Evolutionary conservation across 371 early-diverging fungal species (phyloP), one percentile per base, ranked within the genome.

Genomic region (Lichtheimia hyalospora): DNA sequence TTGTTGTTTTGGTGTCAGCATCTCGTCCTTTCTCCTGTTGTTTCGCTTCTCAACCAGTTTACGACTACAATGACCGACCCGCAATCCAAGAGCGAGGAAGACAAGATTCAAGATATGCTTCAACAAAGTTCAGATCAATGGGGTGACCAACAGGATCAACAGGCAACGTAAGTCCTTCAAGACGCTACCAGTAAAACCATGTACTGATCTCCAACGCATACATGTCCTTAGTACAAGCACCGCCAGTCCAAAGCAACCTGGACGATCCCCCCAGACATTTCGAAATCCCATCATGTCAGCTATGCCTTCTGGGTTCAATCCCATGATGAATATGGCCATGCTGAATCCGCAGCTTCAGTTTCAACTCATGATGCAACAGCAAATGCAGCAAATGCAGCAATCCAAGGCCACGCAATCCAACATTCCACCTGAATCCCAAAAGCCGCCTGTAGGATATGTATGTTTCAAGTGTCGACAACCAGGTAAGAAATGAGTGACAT

Each of bases 401-500:
- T 27, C 58, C 18, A 53, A 64, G 41, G 66, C 57, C 14, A 21
- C 18, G 21, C 56, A 58, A 23, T 60, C 73, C 5, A 73, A 62
- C 34, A 72, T 81, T 50, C 81, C 81, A 18, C 73, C 81, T 23
- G 76, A 74, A 57, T 58, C 70, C 6, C 81, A 81, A 46, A 70
- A 71, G 54, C 81, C 81, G 28, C 81, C 78, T 51, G 65, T 68
- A 14, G 78, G 76, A 3, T 81, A 81, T 61, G 76, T 75, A 0
- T 81, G 81, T 52, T 77, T 74, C 62, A 81, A 81, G 57, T 81
- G 81, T 46, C 65, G 73, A 16, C 74, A 81, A 49, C 81, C 78
- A 52, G 81, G 75, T 74, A 67, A 44, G 3, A 12, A 8, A 27
- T 7, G 34, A 34, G 34, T 34, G 34, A 34, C 10, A 8, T 34